Conservation (phyloP, 2,329 filamentous ascomycete genomes). For the Neobulgaria alba region DNA sequence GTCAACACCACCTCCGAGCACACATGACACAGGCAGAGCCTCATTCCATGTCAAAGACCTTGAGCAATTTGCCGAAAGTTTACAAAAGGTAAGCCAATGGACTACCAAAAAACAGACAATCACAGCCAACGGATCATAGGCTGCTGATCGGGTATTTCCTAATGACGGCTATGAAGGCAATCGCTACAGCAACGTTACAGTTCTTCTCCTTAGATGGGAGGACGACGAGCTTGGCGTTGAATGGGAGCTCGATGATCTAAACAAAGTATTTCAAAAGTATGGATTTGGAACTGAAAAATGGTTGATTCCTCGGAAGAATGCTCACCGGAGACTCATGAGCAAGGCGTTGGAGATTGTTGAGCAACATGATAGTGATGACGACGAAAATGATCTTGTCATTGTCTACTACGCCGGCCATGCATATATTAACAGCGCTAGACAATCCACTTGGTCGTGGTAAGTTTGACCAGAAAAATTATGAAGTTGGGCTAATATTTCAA, state of each 20-base stretch:
- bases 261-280: constrained; percentile 17
- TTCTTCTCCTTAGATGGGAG: constrained; percentile 19
- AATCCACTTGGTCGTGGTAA: constrained; percentile 16
- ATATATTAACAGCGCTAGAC: constrained; percentile 14
- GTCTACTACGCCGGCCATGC: constrained; percentile 22
- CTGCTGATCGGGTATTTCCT: constrained; percentile 18
- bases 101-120: background rate
- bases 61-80: constrained; percentile 5
- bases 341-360: constrained; percentile 16
- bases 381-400: constrained; percentile 15
- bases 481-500: background rate
- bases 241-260: constrained; percentile 15
- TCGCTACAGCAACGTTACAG: constrained; percentile 18
- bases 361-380: constrained; percentile 10
- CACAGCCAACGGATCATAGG: constrained; percentile 6
- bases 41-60: constrained; percentile 8
- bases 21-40: constrained; percentile 8
- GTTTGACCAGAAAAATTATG: background rate
- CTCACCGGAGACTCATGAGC: constrained; percentile 20
- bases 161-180: constrained; percentile 10
- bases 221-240: constrained; percentile 16
- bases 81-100: constrained; percentile 6
- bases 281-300: constrained; percentile 19
- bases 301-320: constrained; percentile 17
- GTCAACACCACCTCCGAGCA: constrained; percentile 1